phyloP scores from a whole-genome alignment of 306 rosid genomes.

The Quercus parvula region DNA sequence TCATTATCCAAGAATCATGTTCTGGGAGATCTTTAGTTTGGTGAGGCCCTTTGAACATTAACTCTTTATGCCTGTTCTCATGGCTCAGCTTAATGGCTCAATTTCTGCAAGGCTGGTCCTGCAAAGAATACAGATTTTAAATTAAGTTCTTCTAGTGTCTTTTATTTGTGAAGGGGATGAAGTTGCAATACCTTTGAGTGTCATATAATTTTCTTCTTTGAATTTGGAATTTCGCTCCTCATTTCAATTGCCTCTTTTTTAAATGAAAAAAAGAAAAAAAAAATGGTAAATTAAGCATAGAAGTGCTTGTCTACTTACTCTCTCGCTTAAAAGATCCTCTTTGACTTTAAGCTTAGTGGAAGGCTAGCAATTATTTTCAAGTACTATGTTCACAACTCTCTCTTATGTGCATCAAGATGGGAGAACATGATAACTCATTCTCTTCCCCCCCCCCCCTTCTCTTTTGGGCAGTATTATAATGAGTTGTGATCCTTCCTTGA shows the following conservation, averaged over 20 bases:
- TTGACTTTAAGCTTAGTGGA: background rate
- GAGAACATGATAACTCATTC: background rate
- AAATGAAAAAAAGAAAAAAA: too few relatives aligned
- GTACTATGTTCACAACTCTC: background rate
- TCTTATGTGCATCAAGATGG: background rate
- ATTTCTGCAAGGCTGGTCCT: background rate
- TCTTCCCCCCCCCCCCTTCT: background rate
- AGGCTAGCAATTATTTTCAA: background rate
- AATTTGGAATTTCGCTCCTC: background rate
- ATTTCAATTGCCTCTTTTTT: background rate
- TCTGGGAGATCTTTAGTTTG: background rate
- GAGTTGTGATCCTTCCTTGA: background rate
- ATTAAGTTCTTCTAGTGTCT: background rate
- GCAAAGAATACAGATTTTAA: background rate
- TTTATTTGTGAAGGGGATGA: background rate
- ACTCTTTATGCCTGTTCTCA: background rate
- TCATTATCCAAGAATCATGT: background rate
- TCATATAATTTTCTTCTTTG: background rate
- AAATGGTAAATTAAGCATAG: background rate
- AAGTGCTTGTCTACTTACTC: background rate
- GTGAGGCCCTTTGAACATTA: background rate
- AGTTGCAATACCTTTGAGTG: background rate
- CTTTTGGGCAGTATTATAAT: background rate
- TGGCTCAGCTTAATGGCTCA: background rate
- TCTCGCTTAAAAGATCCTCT: background rate